Evolutionary conservation across 441 rosid genomes (phyloP).

Genomic region (Dalechampia spathulata): DNA sequence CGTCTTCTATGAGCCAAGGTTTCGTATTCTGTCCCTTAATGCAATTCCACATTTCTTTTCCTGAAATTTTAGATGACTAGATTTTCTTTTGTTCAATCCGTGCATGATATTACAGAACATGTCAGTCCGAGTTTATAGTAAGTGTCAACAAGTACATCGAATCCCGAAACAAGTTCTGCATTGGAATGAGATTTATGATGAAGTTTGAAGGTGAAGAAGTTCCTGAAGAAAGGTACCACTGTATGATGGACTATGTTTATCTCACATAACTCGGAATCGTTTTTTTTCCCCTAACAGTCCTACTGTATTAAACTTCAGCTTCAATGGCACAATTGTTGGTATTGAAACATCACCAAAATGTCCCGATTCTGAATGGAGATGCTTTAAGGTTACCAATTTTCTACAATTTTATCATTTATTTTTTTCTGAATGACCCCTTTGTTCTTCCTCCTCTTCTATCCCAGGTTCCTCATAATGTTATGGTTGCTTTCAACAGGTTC

Average conservation of each 20-base stretch:
- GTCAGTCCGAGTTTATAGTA: slow-evolving; percentile 92
- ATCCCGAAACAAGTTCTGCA: slow-evolving; percentile 78
- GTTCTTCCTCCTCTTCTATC: too few species aligned
- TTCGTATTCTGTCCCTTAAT: neutral
- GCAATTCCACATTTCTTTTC: neutral
- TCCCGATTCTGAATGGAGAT: slow-evolving; percentile 97
- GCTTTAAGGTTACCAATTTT: slow-evolving; percentile 65
- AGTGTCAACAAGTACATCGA: slow-evolving; percentile 88
- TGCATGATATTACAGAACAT: slow-evolving; percentile 65
- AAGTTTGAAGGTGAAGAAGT: slow-evolving; percentile 99
- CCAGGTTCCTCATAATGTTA: too few species aligned
- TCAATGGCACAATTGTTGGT: slow-evolving; percentile 96
- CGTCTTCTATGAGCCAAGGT: slow-evolving; percentile 98
- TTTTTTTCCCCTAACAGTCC: too few species aligned
- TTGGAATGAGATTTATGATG: slow-evolving; percentile 99
- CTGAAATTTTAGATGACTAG: too few species aligned
- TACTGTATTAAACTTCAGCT: slow-evolving; percentile 43
- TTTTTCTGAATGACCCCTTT: too few species aligned
- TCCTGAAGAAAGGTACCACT: slow-evolving; percentile 81
- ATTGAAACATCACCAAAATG: slow-evolving; percentile 70
- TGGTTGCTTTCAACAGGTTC: too few species aligned
- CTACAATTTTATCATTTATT: too few species aligned
- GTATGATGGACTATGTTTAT: too few species aligned
- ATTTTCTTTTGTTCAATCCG: neutral
- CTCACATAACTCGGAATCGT: too few species aligned